Base-by-base conservation (phyloP, 257 asterid genomes). In the Avicennia marina region DNA sequence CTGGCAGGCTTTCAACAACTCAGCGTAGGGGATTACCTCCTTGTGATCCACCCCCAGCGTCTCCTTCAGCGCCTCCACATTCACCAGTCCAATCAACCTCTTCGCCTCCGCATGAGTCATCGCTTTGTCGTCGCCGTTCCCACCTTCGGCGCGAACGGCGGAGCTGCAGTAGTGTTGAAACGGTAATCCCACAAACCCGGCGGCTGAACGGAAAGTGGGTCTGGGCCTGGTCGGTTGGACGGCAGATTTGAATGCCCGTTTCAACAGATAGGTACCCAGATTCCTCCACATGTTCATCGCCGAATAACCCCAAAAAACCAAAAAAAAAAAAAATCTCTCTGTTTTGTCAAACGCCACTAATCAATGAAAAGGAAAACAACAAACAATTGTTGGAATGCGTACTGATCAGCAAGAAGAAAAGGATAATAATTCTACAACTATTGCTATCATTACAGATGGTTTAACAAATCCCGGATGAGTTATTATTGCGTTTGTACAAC, bases 81-180 rank as follows among this genome's bases (percentile, higher is more conserved):
- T 79, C 73, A 83, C 96, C 77, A 90, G 72, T 78, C 96, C 81
- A 95, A 90, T 84, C 81, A 90, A 21, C 66, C 76, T 82, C 79
- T 84, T 90, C 33, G 89, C 96, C 83, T 90, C 98, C 26, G 68
- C 89, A 32, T 63, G 77, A 55, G 96, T 65, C 70, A 90, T 77
- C 56, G 44, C 47, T 22, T 62, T 69, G n/a, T 59, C 81, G 9
- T 25, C 53, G 33, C 62, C 63, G 6, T 16, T n/a, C 27, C 27
- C 65, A 6, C 63, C 61, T 4, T 69, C 72, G 33, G 33, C 33
- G 5, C 3, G 5, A 0, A 15, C 63, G 17, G 21, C 68, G 59
- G 76, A 53, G 70, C 65, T 58, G 69, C 79, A 70, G 66, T 56
- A 47, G 2, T 12, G 64, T 40, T 49, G 72, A 32, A 56, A 51